Base-by-base conservation (phyloP, 192 early-diverging fungal species). In the Lobosporangium transversale region DNA sequence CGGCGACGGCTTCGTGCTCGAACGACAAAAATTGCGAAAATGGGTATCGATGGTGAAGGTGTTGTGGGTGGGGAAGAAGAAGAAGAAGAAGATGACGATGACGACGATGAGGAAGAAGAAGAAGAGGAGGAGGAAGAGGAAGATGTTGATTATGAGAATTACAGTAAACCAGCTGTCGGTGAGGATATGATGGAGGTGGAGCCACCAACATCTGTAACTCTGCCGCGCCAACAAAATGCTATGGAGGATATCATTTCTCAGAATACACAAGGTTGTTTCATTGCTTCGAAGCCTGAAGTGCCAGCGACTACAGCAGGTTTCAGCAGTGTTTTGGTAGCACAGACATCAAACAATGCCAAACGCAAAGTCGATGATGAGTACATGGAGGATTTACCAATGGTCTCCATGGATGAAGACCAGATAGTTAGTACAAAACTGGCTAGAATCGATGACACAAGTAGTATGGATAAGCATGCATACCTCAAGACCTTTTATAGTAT, bases 391-490 rank as follows among this genome's bases (percentile, higher is more conserved):
- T 42, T 52, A 10, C 57, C 64, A 12, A 50, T 43, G 21, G 42
- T 76, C n/a, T 76, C 73, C 12, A 48, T 67, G 64, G 73, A 76
- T 36, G 73, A 76, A 21, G 73, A 65, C n/a, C 73, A 76, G 23
- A 45, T 76, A 43, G 73, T 76, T 26, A 76, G 73, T 26, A 76
- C 73, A 37, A 76, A 76, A 45, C 29, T 76, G 21, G 73, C 73
- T 3, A 66, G 73, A 24, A 76, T 76, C 17, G 73, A 76, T 9
- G 73, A 76, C 21, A 57, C 62, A 26, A 66, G 58, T 3, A 65
- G 67, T 23, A 58, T 57, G 5, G 73, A 76, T 52, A 61, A 62
- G 42, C 61, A 23, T 17, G 53, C 61, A 11, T 76, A 67, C 26
- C 40, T 76, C 20, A 76, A 76, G 53, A 67, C 73, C 8, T 67